These are phyloP conservation scores for Selaginella moellendorffii DNA, from an alignment of 75 land plant genomes.

Conservation along the genomic window DNA sequence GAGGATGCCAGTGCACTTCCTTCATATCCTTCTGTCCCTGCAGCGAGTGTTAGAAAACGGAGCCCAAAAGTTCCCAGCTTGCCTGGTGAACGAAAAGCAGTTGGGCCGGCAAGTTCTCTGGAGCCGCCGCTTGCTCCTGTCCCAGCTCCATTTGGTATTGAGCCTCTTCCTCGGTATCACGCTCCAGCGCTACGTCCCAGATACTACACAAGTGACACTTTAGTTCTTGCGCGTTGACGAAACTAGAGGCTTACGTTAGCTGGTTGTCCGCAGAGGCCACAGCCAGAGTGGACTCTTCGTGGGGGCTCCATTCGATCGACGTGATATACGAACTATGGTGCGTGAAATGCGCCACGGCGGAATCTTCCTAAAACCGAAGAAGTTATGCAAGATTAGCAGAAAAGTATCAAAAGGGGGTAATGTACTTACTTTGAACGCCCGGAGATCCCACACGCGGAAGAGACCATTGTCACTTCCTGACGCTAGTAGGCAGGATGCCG, in stretches of 20 bases:
- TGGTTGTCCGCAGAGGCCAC: slow-evolving; percentile 84
- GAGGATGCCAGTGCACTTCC: slow-evolving; percentile 88
- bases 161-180: slow-evolving; percentile 90
- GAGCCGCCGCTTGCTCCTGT: slow-evolving; percentile 51
- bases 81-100: slow-evolving; percentile 93
- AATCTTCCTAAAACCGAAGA: slow-evolving; percentile 31
- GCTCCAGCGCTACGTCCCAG: slow-evolving; percentile 88
- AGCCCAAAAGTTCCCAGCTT: too few species aligned
- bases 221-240: too few species aligned
- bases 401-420: not conserved
- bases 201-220: slow-evolving; percentile 32
- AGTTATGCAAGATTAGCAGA: not conserved
- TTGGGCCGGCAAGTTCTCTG: slow-evolving; percentile 75
- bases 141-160: slow-evolving; percentile 51
- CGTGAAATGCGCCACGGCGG: slow-evolving; percentile 64
- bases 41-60: not conserved
- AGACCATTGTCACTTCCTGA: slow-evolving; percentile 97
- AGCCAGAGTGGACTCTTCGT: slow-evolving; percentile 76
- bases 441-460: slow-evolving; percentile 85
- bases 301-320: slow-evolving; percentile 95
- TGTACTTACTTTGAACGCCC: slow-evolving; percentile 45
- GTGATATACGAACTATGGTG: slow-evolving; percentile 82
- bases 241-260: slow-evolving; percentile 42
- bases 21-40: slow-evolving; percentile 97
- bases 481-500: slow-evolving; percentile 83